Base-by-base conservation (phyloP, 2,329 filamentous ascomycete genomes). In the Talaromyces funiculosus region DNA sequence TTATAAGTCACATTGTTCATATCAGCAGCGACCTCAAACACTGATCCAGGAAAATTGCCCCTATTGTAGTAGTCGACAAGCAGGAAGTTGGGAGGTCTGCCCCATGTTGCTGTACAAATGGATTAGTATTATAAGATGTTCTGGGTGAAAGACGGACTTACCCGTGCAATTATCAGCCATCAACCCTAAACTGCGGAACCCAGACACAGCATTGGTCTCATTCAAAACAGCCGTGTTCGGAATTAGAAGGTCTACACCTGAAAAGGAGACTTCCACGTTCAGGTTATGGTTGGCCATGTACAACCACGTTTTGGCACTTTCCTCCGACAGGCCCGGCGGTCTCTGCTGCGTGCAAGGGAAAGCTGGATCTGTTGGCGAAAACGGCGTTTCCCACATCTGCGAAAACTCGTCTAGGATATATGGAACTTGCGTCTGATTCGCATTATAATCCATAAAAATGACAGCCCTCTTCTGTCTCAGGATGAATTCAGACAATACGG, bases 261-360 rank as follows among this genome's bases (percentile, higher is more conserved):
- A 84, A 37, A 95, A 75, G 57, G 83, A 82, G 63, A 96, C 83
- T 65, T 92, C 82, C 62, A 88, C 82, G 72, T 96, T 96, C 61
- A 96, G 82, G 71, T 97, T 97, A 78, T 97, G 92, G 75, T 97
- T 97, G 68, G 89, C 84, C 69, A 96, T 82, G 72, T 92, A 95
- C 75, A 96, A 81, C 45, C 86, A 82, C 31, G 86, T 79, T 61
- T 79, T 77, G 0, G 84, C 82, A 7, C 84, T 80, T 2, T 81
- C 75, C 0, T 72, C 69, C 2, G 77, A 68, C 61, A 95, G 77
- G 45, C 83, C 78, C 0, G 90, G 90, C 0, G 92, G 92, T 0
- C 92, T 86, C 70, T 96, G 85, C 38, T 87, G 81, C 0, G 79
- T 86, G 77, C 92, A 97, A 0, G 92, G 91, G 72, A 96, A 96